phyloP scores from a whole-genome alignment of 495 filamentous ascomycete genomes.

The Peziza echinospora region DNA sequence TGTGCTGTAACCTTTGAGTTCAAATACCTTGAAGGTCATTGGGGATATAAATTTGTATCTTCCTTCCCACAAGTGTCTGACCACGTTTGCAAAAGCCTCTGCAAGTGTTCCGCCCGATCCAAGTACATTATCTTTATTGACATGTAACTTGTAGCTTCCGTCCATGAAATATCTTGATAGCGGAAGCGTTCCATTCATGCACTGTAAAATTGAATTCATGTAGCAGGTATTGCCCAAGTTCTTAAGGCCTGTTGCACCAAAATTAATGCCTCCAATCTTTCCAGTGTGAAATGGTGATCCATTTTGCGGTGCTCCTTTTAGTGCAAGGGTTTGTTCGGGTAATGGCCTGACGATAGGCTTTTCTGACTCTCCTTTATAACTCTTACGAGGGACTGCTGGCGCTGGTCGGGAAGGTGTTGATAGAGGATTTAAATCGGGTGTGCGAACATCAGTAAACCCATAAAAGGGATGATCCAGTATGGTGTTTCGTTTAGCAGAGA shows the following conservation, averaged over 20 bases:
- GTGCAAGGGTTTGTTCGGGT: background rate
- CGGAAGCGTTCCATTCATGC: constrained; percentile 49
- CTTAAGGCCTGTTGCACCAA: constrained; percentile 41
- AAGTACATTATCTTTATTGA: constrained; percentile 40
- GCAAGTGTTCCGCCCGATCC: constrained; percentile 58
- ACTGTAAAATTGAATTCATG: constrained; percentile 74
- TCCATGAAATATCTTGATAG: constrained; percentile 51
- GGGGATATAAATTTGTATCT: constrained; percentile 31
- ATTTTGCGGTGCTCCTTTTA: background rate
- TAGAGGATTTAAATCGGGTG: constrained; percentile 22
- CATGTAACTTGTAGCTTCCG: constrained; percentile 22
- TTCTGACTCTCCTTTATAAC: constrained; percentile 74
- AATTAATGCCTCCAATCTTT: background rate
- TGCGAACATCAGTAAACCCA: constrained; percentile 15
- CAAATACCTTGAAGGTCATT: constrained; percentile 43
- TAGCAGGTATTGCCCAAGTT: constrained; percentile 77
- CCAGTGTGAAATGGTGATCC: background rate
- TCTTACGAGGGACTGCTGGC: constrained; percentile 63
- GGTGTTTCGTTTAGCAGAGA: constrained; percentile 10
- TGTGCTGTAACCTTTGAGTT: too few relatives aligned
- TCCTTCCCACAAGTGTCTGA: constrained; percentile 52
- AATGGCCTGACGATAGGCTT: constrained; percentile 14
- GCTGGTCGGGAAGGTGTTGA: constrained; percentile 43
- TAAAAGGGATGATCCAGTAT: constrained; percentile 19
- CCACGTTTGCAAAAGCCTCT: constrained; percentile 49